Base-by-base conservation (phyloP, 306 rosid species). In the Vicia sativa region DNA sequence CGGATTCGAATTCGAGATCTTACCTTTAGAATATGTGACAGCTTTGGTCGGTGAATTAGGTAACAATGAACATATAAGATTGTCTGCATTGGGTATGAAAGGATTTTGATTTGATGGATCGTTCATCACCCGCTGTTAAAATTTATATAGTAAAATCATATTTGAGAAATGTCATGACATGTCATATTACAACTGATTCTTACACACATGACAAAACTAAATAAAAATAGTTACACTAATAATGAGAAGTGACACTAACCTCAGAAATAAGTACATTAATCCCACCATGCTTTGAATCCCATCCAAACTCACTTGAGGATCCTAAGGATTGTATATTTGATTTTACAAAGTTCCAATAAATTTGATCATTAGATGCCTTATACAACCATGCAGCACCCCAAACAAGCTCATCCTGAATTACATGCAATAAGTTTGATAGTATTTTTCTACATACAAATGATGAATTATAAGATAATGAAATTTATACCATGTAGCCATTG, bases 351-450 rank as follows among this genome's bases (percentile, higher is more conserved):
- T 73, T 45, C 85, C 81, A 60, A 44, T 80, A 80, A 3, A 6
- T 5, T 7, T 9, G 0, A 2, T 0, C 7, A 2, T 41, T 12
- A 0, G 74, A 64, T 3, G 90, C 90, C 66, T 80, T 80, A 42
- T 73, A 67, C 59, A 80, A 45, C 87, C 90, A 86, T 42, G 90
- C 28, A 19, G 87, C 85, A 43, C 77, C 90, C 87, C 90, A 86
- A 0, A 78, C 0, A 67, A 86, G 78, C 43, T 86, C 90, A 23
- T 86, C 90, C 85, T 83, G 43, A 10, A 45, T 76, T 8, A 0
- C 56, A 31, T 9, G 3, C 11, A 25, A 25, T 25, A 25, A 25
- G 3, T 25, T 25, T 25, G 4, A 25, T 25, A 25, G 28, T 25
- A 25, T 25, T 25, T 25, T 25, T 25, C 28, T 1, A 25, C 4